These are phyloP conservation scores for Dicorynia guianensis DNA, from an alignment of 306 rosid genomes.

Conservation along the genomic window DNA sequence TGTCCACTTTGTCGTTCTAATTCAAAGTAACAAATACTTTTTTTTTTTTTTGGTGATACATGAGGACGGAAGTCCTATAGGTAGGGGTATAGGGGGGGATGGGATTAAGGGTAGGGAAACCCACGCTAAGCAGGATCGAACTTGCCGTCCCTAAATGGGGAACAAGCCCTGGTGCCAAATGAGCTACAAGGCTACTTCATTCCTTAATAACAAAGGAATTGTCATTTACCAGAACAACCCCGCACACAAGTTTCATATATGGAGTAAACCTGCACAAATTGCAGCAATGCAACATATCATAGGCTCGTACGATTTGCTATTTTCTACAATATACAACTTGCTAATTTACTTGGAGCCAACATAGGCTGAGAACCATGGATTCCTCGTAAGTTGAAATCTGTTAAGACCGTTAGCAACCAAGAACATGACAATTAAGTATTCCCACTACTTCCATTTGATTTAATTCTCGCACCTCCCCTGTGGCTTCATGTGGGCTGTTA, in stretches of 20 bases:
- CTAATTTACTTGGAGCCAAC: neutral
- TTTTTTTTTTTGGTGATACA: no score
- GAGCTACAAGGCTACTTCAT: no score
- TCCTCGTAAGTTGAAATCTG: slow-evolving; percentile 23
- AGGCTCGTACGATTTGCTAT: neutral
- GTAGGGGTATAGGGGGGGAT: no score
- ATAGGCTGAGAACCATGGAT: slow-evolving; percentile 3
- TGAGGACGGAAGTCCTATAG: no score
- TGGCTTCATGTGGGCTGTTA: no score
- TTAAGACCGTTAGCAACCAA: slow-evolving; percentile 11
- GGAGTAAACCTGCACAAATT: neutral
- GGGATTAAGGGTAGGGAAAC: no score
- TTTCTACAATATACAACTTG: slow-evolving; percentile 7
- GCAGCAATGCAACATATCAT: neutral
- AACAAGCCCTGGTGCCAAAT: no score
- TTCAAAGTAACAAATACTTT: slow-evolving; percentile 47
- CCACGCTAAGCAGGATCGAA: no score
- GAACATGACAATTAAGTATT: slow-evolving; percentile 31
- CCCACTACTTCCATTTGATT: no score
- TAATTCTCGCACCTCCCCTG: no score
- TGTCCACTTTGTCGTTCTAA: slow-evolving; percentile 46
- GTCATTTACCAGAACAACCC: slow-evolving; percentile 52
- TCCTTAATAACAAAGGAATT: slow-evolving; percentile 79
- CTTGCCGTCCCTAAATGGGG: no score
- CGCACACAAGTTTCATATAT: neutral